A percentile compares a stretch with the other conserved stretches of the same genome.
These are phyloP conservation scores for Tuber aestivum DNA, from an alignment of 495 filamentous ascomycete genomes.

Conservation along the genomic window DNA sequence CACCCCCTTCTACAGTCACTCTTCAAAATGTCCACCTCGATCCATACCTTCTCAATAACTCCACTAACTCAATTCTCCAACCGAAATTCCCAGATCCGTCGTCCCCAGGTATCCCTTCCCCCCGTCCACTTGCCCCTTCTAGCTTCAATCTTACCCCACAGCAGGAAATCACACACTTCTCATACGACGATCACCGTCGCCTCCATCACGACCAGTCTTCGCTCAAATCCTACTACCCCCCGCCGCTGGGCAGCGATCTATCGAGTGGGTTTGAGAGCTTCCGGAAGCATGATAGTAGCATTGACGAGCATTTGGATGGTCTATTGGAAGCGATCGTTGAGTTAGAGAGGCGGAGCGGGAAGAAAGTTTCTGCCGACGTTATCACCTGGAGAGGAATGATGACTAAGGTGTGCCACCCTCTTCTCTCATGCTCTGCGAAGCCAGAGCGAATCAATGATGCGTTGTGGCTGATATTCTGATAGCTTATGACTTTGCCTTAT, in stretches of 20 bases:
- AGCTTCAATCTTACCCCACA: background rate
- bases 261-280: slow-evolving; percentile 77
- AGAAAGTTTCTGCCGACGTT: slow-evolving; percentile 66
- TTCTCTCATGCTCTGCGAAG: background rate
- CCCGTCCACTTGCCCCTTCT: background rate
- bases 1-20: no score
- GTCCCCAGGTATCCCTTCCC: background rate
- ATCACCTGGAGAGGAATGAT: slow-evolving; percentile 98
- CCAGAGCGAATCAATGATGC: background rate
- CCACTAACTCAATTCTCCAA: background rate
- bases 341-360: slow-evolving; percentile 61
- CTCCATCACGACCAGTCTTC: slow-evolving; percentile 71
- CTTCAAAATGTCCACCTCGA: background rate
- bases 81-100: background rate
- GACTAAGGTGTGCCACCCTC: slow-evolving; percentile 61
- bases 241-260: slow-evolving; percentile 63
- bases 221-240: slow-evolving; percentile 80
- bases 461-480: slow-evolving; percentile 9
- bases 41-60: background rate
- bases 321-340: slow-evolving; percentile 68
- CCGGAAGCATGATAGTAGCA: slow-evolving; percentile 69
- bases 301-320: slow-evolving; percentile 82
- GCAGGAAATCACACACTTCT: slow-evolving; percentile 68
- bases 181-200: slow-evolving; percentile 75
- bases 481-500: slow-evolving; percentile 83